Conservation (phyloP, 192 early-diverging fungal genomes). For the Coemansia sp. region DNA sequence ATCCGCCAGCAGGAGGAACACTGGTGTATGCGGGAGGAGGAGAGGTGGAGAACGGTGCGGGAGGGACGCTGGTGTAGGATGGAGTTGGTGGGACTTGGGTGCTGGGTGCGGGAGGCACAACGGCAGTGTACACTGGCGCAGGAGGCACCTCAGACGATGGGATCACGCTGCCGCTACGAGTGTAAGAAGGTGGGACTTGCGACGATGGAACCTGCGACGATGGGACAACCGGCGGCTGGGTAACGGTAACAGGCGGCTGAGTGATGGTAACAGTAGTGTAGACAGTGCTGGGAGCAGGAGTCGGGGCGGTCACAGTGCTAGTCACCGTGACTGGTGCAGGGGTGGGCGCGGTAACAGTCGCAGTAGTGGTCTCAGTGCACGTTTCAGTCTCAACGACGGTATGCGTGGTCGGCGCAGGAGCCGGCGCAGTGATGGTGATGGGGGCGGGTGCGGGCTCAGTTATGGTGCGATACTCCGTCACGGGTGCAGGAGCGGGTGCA, state of each 20-base stretch:
- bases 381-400: slow-evolving; percentile 13
- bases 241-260: slow-evolving; percentile 22
- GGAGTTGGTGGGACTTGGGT: slow-evolving; percentile 7
- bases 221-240: slow-evolving; percentile 18
- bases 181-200: background rate
- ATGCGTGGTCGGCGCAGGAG: slow-evolving; percentile 27
- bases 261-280: slow-evolving; percentile 31
- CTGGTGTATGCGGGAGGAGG: slow-evolving; percentile 5
- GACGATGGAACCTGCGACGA: slow-evolving; percentile 15
- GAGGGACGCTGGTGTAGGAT: slow-evolving; percentile 21
- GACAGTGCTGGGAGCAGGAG: slow-evolving; percentile 21
- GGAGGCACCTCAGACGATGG: slow-evolving; percentile 29
- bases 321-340: slow-evolving; percentile 34
- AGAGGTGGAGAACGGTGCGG: background rate
- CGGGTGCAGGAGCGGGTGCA: slow-evolving; percentile 31
- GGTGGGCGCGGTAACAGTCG: slow-evolving; percentile 22
- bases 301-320: slow-evolving; percentile 18
- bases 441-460: slow-evolving; percentile 29
- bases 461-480: slow-evolving; percentile 25
- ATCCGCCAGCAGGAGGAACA: slow-evolving; percentile 5
- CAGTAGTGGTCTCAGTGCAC: slow-evolving; percentile 19
- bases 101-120: slow-evolving; percentile 8
- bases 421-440: slow-evolving; percentile 27
- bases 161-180: background rate
- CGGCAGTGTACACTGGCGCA: slow-evolving; percentile 25